Percentiles rank a stretch among this genome's conserved stretches.
phyloP scores from a whole-genome alignment of 2,329 filamentous ascomycete species.

The Canariomyces notabilis region DNA sequence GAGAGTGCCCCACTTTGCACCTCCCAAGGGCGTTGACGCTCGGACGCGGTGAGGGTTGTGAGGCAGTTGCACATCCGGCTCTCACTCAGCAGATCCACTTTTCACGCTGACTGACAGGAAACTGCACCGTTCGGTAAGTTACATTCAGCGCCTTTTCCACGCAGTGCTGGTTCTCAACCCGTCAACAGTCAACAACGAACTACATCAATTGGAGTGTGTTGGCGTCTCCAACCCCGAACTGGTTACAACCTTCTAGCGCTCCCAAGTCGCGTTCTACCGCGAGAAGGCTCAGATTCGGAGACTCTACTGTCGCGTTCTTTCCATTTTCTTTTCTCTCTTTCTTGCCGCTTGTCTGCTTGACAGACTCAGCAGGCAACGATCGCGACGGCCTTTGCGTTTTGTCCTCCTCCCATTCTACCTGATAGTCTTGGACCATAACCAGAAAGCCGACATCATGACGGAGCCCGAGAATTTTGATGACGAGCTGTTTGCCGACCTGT shows the following conservation, averaged over 20 bases:
- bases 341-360: background rate
- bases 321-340: background rate
- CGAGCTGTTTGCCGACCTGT: conserved; percentile 90
- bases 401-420: background rate
- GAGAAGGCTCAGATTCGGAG: too few relatives aligned
- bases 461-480: conserved; percentile 76
- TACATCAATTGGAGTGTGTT: too few relatives aligned
- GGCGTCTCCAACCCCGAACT: too few relatives aligned
- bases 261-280: too few relatives aligned
- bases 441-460: conserved; percentile 51
- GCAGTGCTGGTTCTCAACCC: too few relatives aligned
- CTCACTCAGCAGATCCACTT: too few relatives aligned
- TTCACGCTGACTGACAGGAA: background rate
- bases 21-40: background rate
- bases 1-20: conserved; percentile 2
- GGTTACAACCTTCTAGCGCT: too few relatives aligned
- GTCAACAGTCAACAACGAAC: background rate
- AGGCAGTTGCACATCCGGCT: background rate
- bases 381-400: too few relatives aligned
- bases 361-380: background rate
- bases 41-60: too few relatives aligned
- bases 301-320: too few relatives aligned
- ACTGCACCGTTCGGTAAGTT: too few relatives aligned
- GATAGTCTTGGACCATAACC: background rate
- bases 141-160: too few relatives aligned